phyloP scores from a whole-genome alignment of 2,329 filamentous ascomycete species.

The Penicillium polonicum region DNA sequence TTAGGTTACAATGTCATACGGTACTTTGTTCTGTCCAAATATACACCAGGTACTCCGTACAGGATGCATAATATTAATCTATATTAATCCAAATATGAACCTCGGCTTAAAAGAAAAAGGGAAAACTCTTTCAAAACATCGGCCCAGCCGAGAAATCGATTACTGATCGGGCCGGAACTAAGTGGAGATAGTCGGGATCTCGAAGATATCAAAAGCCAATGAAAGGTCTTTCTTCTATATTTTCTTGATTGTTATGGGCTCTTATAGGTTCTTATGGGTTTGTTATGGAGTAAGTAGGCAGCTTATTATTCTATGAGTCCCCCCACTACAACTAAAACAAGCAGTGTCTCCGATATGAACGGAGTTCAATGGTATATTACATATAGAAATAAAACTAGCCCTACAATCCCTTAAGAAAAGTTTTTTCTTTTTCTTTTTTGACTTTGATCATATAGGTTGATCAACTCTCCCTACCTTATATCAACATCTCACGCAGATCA shows the following conservation, averaged over 20 bases:
- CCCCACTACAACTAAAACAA: not conserved
- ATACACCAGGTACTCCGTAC: no score
- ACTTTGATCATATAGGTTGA: not conserved
- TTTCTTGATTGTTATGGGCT: not conserved
- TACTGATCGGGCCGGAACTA: slow-evolving; percentile 10
- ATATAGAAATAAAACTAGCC: not conserved
- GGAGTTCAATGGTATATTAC: not conserved
- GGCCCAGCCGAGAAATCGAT: slow-evolving; percentile 1
- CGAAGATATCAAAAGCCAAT: not conserved
- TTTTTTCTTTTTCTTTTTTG: not conserved
- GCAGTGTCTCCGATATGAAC: slow-evolving; percentile 1
- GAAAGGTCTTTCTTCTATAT: not conserved
- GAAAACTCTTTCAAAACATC: not conserved
- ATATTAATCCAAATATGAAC: not conserved
- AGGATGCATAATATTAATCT: not conserved
- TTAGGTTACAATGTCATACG: no score
- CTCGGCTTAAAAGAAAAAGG: slow-evolving; percentile 2
- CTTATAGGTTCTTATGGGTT: not conserved
- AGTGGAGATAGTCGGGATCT: slow-evolving; percentile 3
- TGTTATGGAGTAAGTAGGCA: not conserved
- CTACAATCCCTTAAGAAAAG: no score
- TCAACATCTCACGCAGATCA: not conserved
- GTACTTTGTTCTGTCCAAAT: no score
- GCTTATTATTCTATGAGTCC: not conserved
- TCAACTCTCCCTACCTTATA: not conserved